Base-by-base conservation (phyloP, 2,329 filamentous ascomycete genomes). In the Fusarium cyanostomum region DNA sequence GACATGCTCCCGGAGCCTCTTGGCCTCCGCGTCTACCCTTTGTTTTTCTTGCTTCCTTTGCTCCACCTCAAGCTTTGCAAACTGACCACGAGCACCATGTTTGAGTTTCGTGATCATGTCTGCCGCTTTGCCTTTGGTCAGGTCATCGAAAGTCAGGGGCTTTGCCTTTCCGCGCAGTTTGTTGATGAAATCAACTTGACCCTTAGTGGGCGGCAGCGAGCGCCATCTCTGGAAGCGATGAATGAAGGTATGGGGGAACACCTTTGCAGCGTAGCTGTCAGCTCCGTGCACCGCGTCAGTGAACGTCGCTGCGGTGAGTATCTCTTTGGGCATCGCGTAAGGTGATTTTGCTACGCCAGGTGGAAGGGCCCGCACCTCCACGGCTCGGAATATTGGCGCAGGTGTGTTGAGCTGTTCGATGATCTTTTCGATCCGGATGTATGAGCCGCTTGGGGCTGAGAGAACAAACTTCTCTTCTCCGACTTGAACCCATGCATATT, bases 81-180 rank as follows among this genome's bases (percentile, higher is more conserved):
- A 92, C 78, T 78, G 86, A 62, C 77, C 91, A 75, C 81, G 86
- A 1, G 91, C 92, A 1, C 94, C 94, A 73, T 95, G 91, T 74
- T 90, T 94, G 60, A 97, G 73, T 76, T 96, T 96, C 8, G 92
- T 96, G 64, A 98, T 96, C 90, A 96, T 94, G 73, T 97, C 94
- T 5, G 84, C 84, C 5, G 93, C 94, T 72, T 87, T 87, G 8
- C 94, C 94, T 72, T 94, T 95, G 12, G 85, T 93, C 56, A 96
- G 70, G 26, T 88, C 83, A 0, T 78, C 77, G 0, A 77, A 67
- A 2, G 78, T 82, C 46, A 93, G 72, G 50, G 84, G 79, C 26
- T 87, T 79, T 81, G 66, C 61, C 49, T 84, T 78, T 1, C 77
- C 77, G 8, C 89, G 81, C 4, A 89, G 71, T 70, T 87, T 90